Percentiles rank a stretch among this genome's conserved stretches.
phyloP scores from a whole-genome alignment of 2,329 filamentous ascomycete genomes.

The Verticillium zaregamsianum region DNA sequence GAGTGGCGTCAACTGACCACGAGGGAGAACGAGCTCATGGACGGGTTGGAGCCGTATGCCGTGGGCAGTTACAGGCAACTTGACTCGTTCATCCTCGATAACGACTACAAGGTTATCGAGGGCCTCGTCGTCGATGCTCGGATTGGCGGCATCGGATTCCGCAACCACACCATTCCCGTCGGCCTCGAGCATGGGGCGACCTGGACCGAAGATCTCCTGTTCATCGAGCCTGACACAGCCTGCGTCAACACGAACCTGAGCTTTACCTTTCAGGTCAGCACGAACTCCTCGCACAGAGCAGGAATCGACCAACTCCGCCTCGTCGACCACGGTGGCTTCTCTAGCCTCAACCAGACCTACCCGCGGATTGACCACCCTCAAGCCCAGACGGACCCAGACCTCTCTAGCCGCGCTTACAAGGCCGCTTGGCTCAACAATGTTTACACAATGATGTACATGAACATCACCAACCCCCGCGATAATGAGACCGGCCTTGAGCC shows the following conservation, averaged over 20 bases:
- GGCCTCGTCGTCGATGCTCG: conserved; percentile 37
- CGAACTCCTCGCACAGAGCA: conserved; percentile 1
- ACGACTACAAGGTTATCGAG: conserved; percentile 30
- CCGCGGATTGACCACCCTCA: conserved; percentile 24
- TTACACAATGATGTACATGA: conserved; percentile 32
- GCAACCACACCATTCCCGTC: conserved; percentile 37
- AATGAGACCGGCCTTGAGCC: neutral
- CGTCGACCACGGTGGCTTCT: conserved; percentile 38
- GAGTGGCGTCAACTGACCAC: conserved; percentile 22
- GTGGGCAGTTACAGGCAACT: conserved; percentile 17
- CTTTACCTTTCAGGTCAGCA: conserved; percentile 31
- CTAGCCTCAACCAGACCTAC: conserved; percentile 27
- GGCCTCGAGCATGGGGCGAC: conserved; percentile 26
- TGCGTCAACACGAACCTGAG: conserved; percentile 40
- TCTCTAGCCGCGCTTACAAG: conserved; percentile 34
- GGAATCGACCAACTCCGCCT: conserved; percentile 22
- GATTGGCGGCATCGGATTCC: conserved; percentile 37
- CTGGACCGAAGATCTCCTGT: conserved; percentile 44
- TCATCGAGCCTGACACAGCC: conserved; percentile 37
- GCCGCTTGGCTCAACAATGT: conserved; percentile 38
- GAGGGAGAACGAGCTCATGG: conserved; percentile 13
- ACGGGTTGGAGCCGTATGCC: conserved; percentile 25
- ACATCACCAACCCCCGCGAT: conserved; percentile 25
- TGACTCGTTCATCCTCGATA: conserved; percentile 25
- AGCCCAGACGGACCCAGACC: conserved; percentile 28